Evolutionary conservation across 805 yeast species (phyloP), one percentile per base, ranked within the genome.

Genomic region (Wickerhamomyces silvicola): DNA sequence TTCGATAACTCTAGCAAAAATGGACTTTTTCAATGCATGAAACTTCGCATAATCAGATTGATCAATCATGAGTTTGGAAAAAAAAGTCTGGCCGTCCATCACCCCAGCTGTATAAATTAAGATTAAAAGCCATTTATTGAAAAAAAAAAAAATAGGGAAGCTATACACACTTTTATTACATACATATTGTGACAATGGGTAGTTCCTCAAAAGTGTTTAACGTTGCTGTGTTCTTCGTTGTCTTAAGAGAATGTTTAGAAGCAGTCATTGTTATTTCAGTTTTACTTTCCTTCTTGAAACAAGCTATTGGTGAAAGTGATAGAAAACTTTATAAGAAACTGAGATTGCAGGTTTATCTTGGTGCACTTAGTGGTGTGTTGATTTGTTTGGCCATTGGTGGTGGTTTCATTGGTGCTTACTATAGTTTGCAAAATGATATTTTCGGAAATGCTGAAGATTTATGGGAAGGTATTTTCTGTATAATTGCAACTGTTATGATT

Each of bases 401-500:
- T 62, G 95, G 87, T 35, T 88, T 90, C 63, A 88, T 90, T 56
- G 98, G 95, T 59, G 87, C 86, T 15, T 90, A 85, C 66, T 90
- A 90, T 58, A 63, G 82, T 22, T 68, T 82, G 31, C 78, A 81
- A 42, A 73, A 73, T 33, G 94, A 90, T 71, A 72, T 90, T 43
- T 90, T 95, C 83, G 69, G 90, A 31, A 54, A 59, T 10, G 77
- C 95, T 14, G 98, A 90, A 59, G 97, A 90, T 57, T 59, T 90
- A 36, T 90, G 97, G 97, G 98, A 90, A 71, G 97, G 97, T 66
- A 68, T 85, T 36, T 87, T 90, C 57, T 84, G 94, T 62, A 64
- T 90, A 45, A 78, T 90, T 57, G 98, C 97, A 3, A 75, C 95
- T 0, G 64, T 84, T 28, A 75, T 90, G 75, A 90, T 90, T 54